Conservation (phyloP, 805 yeast species). For the Metschnikowia corniflorae region DNA sequence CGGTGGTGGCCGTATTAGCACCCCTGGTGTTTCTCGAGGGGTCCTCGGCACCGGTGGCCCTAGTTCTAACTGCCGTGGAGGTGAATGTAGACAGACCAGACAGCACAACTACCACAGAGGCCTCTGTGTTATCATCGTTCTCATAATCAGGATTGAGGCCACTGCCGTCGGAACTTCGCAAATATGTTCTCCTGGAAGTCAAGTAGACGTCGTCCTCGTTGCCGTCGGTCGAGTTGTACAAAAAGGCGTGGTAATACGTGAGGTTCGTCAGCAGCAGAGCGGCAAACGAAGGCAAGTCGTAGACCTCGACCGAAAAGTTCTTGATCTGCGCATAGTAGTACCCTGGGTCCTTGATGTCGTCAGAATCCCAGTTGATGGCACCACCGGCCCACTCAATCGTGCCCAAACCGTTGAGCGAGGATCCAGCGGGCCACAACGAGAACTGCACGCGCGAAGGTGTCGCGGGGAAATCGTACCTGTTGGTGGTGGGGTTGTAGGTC, state of each 20-base stretch:
- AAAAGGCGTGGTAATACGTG: conserved; percentile 46
- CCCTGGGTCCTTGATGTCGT: conserved; percentile 72
- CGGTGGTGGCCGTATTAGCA: too few relatives aligned
- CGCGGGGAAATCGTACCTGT: conserved; percentile 59
- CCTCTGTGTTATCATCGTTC: conserved; percentile 10
- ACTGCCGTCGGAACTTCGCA: conserved; percentile 58
- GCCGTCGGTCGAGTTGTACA: conserved; percentile 46
- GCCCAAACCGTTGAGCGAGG: conserved; percentile 50
- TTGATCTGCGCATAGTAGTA: conserved; percentile 70
- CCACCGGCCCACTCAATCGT: conserved; percentile 90
- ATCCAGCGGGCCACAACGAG: conserved; percentile 80
- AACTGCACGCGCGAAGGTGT: conserved; percentile 72
- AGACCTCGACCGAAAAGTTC: conserved; percentile 60
- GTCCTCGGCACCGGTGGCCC: conserved; percentile 12
- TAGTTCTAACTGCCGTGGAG: conserved; percentile 12
- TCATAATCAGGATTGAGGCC: conserved; percentile 59
- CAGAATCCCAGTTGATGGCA: conserved; percentile 72
- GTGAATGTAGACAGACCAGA: conserved; percentile 22
- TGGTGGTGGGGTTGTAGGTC: conserved; percentile 61
- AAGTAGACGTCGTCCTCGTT: conserved; percentile 43
- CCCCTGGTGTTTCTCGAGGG: conserved; percentile 8
- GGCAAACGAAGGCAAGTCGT: conserved; percentile 65
- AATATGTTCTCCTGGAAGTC: conserved; percentile 57
- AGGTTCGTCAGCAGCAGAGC: conserved; percentile 33
- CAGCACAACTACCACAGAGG: conserved; percentile 12